Percentiles rank a stretch among this genome's conserved stretches.
Evolutionary conservation across 2,329 filamentous ascomycete genomes (phyloP).

Genomic region (Plenodomus tracheiphilus): DNA sequence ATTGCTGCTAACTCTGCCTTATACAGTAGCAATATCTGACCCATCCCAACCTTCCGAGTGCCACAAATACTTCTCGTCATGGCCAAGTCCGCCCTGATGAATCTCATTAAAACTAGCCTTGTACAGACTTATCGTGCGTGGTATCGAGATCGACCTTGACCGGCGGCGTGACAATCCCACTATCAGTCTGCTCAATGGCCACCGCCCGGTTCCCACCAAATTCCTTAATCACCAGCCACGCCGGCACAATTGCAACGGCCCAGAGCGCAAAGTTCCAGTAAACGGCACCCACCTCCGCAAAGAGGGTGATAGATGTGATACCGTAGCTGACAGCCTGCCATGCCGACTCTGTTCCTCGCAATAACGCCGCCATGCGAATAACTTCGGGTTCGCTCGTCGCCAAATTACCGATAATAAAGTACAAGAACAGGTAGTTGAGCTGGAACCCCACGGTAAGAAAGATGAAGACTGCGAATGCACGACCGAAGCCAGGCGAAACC

Average conservation of each 20-base stretch:
- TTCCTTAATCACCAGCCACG: conserved; percentile 66
- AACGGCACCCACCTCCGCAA: conserved; percentile 67
- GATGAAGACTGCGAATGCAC: conserved; percentile 68
- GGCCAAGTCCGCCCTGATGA: too few species aligned
- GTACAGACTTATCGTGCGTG: conserved; percentile 1
- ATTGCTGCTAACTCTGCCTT: too few species aligned
- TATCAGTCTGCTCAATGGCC: conserved; percentile 15
- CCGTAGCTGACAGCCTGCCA: conserved; percentile 76
- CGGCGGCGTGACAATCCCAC: conserved; percentile 4
- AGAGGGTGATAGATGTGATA: conserved; percentile 62
- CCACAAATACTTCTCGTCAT: too few species aligned
- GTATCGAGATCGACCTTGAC: conserved; percentile 8
- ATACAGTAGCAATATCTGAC: too few species aligned
- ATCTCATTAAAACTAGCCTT: background rate
- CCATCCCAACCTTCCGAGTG: too few species aligned
- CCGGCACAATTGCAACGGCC: conserved; percentile 65
- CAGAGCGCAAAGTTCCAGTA: conserved; percentile 74
- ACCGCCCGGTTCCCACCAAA: conserved; percentile 48
- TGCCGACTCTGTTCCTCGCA: conserved; percentile 72
- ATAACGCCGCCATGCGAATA: conserved; percentile 67
- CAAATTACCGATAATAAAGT: conserved; percentile 71
- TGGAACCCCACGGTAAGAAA: conserved; percentile 71
- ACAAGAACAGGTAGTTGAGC: conserved; percentile 74
- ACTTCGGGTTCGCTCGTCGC: conserved; percentile 65
- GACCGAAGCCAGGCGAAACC: conserved; percentile 64